Evolutionary conservation across 495 filamentous ascomycete genomes (phyloP), one percentile per base, ranked within the genome.

Genomic region (Hyphodiscus hymeniophilus): DNA sequence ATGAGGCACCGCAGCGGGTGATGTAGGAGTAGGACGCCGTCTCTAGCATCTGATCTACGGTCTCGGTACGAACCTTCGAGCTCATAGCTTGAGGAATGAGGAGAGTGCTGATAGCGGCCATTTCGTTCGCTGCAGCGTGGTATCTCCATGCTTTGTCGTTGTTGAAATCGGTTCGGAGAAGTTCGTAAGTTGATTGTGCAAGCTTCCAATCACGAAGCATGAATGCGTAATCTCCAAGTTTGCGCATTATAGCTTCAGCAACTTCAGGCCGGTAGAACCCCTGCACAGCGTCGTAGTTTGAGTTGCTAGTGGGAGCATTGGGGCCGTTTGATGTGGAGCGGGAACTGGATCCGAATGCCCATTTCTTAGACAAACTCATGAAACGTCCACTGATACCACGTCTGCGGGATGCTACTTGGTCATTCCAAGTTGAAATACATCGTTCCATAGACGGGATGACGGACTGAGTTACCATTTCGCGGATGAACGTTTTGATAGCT

Each of bases 101-200:
- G 28, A 98, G 76, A 28, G 83, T 77, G 51, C 81, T 85, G 3
- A 96, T 72, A 11, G 87, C 92, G 3, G 82, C 77, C 89, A 97
- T 95, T 67, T 98, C 92, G 62, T 89, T 84, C 12, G 86, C 84
- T 0, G 85, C 89, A 0, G 94, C 92, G 60, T 96, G 88, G 54
- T 96, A 89, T 56, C 74, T 84, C 92, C 94, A 97, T 1, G 92
- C 92, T 63, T 96, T 95, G 62, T 97, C 91, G 60, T 90, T 91
- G 48, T 78, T 81, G 58, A 88, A 97, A 58, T 98, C 92, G 7
- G 81, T 73, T 26, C 87, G 76, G 3, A 98, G 71, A 13, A 97
- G 72, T 16, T 97, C 92, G 63, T 95, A 98, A 0, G 84, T 90
- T 7, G 80, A 85, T 54, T 89, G 78, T 36, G 92, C 83, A n/a